Percentiles rank a stretch among this genome's conserved stretches.
Evolutionary conservation across 1,139 yeast genomes (phyloP).

Genomic region (Waltiozyma sp.): DNA sequence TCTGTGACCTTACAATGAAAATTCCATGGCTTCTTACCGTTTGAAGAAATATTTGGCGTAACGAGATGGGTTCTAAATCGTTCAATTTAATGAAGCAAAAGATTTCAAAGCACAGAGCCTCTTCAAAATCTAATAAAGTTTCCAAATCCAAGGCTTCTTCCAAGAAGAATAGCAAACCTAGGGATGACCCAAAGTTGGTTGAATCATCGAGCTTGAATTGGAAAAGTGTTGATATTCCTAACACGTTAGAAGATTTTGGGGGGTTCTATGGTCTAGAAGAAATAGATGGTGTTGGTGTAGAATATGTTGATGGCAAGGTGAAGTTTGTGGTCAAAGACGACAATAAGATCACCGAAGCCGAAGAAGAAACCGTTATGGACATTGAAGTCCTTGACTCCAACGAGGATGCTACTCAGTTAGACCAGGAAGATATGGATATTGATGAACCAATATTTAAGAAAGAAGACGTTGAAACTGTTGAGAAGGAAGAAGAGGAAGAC

Average conservation of each 20-base stretch:
- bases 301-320: conserved; percentile 52
- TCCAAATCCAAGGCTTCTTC: conserved; percentile 1
- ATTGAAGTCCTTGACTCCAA: conserved; percentile 1
- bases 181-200: conserved; percentile 26
- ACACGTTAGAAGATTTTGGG: conserved; percentile 74
- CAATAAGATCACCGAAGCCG: conserved; percentile 9
- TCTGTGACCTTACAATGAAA: not conserved
- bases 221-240: conserved; percentile 78
- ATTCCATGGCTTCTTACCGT: no score
- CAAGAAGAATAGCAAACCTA: not conserved
- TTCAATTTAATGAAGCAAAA: not conserved
- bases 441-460: not conserved
- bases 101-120: conserved; percentile 1
- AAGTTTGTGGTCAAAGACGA: conserved; percentile 47
- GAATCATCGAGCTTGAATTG: conserved; percentile 48
- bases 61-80: not conserved
- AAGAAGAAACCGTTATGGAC: conserved; percentile 4
- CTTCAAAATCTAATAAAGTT: conserved; percentile 4
- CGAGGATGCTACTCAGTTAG: no score
- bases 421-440: no score
- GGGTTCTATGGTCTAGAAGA: conserved; percentile 92
- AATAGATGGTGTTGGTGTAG: conserved; percentile 83
- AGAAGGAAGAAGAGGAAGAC: conserved; percentile 16
- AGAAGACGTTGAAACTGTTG: conserved; percentile 8
- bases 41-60: no score